Evolutionary conservation across 345 rosid species (phyloP).

Genomic region (Lepidium africanum): DNA sequence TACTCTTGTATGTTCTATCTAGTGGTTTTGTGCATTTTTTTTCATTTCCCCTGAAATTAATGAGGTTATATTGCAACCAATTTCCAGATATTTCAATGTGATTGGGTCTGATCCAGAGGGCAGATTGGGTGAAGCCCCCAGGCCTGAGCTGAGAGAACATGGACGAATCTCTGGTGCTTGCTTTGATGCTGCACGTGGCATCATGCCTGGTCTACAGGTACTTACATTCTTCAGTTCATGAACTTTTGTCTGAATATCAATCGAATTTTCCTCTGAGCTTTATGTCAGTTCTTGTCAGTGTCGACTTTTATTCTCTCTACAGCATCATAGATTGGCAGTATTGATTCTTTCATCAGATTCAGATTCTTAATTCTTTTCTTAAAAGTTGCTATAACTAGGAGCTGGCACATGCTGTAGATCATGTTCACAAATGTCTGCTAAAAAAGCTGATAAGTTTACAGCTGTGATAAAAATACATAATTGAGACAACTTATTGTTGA

Average conservation of each 20-base stretch:
- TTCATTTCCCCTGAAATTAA: neutral
- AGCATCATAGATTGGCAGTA: neutral
- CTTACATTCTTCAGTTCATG: neutral
- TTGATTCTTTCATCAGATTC: neutral
- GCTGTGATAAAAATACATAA: slow-evolving; percentile 21
- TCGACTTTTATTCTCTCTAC: slow-evolving; percentile 6
- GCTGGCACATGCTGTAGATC: slow-evolving; percentile 26
- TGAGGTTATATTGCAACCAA: neutral
- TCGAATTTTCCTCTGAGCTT: neutral
- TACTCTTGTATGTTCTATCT: neutral
- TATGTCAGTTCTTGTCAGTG: neutral
- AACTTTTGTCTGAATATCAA: neutral
- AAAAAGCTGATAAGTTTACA: slow-evolving; percentile 16
- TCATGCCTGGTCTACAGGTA: slow-evolving; percentile 52
- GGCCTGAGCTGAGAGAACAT: slow-evolving; percentile 55
- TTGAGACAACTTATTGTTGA: slow-evolving; percentile 14
- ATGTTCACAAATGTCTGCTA: slow-evolving; percentile 17
- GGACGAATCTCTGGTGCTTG: slow-evolving; percentile 74
- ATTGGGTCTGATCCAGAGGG: slow-evolving; percentile 71
- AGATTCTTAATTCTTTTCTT: neutral
- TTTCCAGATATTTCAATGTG: slow-evolving; percentile 55
- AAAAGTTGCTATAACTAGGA: neutral
- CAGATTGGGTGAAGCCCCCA: slow-evolving; percentile 66
- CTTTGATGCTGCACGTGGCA: slow-evolving; percentile 65
- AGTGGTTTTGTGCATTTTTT: neutral